Evolutionary conservation across 495 filamentous ascomycete genomes (phyloP).

Genomic region (Staphylotrichum tortipilum): DNA sequence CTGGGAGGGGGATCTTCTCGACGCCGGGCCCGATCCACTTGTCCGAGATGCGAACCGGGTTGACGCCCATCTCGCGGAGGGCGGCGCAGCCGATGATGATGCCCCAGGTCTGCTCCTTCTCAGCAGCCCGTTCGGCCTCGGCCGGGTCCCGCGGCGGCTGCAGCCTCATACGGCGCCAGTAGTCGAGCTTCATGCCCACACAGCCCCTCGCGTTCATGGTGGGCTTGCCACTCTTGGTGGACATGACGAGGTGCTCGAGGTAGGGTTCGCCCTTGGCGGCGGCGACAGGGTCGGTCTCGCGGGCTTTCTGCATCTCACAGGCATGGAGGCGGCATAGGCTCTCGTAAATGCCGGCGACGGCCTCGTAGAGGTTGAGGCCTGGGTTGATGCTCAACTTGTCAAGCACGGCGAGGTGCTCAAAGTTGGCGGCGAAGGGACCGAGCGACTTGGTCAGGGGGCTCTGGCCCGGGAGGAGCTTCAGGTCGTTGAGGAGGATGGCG

Average conservation of each 20-base stretch:
- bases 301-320: constrained; percentile 56
- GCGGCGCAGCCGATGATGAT: constrained; percentile 55
- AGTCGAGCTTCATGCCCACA: constrained; percentile 73
- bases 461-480: constrained; percentile 36
- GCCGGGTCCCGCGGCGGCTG: constrained; percentile 28
- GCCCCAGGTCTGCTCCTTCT: constrained; percentile 43
- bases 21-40: constrained; percentile 57
- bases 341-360: constrained; percentile 68
- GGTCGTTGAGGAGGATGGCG: constrained; percentile 46
- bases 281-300: constrained; percentile 41
- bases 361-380: constrained; percentile 79
- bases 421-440: constrained; percentile 65
- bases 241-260: constrained; percentile 48
- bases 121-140: constrained; percentile 16
- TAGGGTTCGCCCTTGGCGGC: constrained; percentile 42
- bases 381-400: constrained; percentile 69
- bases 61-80: constrained; percentile 42
- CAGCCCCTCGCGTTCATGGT: constrained; percentile 63
- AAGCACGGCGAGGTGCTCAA: constrained; percentile 66
- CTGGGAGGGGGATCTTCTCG: constrained; percentile 38
- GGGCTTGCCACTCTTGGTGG: constrained; percentile 64
- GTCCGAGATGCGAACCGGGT: constrained; percentile 53
- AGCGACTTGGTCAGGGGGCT: constrained; percentile 53
- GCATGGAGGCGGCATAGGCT: constrained; percentile 56
- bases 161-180: constrained; percentile 65